Percentiles rank a stretch among this genome's conserved stretches.
Evolutionary conservation across 306 rosid species (phyloP).

Genomic region (Albizia julibrissin): DNA sequence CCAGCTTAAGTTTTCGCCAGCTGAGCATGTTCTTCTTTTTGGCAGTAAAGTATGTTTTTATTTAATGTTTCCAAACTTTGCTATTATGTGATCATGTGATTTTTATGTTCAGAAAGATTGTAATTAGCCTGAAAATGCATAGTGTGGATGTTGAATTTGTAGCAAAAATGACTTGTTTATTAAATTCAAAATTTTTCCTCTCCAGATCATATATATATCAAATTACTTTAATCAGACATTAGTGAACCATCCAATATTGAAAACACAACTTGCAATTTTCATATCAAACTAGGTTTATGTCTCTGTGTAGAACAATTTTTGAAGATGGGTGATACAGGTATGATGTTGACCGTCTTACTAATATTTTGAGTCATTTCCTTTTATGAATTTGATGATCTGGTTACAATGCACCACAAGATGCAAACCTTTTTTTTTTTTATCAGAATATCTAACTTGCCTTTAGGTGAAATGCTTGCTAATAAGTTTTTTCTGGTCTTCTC

Average conservation of each 20-base stretch:
- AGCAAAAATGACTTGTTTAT: background rate
- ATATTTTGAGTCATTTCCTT: background rate
- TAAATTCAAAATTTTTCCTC: no score
- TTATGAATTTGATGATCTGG: background rate
- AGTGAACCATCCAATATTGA: no score
- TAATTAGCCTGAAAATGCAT: background rate
- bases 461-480: background rate
- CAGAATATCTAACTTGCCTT: background rate
- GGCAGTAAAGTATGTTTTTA: conserved; percentile 69
- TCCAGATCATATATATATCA: background rate
- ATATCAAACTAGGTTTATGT: no score
- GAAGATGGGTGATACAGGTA: conserved; percentile 99
- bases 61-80: background rate
- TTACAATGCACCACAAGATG: conserved; percentile 11
- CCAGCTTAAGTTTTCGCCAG: conserved; percentile 77
- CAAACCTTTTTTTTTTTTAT: background rate
- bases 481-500: background rate
- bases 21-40: conserved; percentile 87
- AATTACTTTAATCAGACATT: background rate
- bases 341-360: background rate
- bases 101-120: conserved; percentile 13
- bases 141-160: background rate
- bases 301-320: conserved; percentile 37
- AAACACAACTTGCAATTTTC: no score
- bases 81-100: background rate